Conservation (phyloP, 805 yeast genomes). For the Hanseniaspora vineae region DNA sequence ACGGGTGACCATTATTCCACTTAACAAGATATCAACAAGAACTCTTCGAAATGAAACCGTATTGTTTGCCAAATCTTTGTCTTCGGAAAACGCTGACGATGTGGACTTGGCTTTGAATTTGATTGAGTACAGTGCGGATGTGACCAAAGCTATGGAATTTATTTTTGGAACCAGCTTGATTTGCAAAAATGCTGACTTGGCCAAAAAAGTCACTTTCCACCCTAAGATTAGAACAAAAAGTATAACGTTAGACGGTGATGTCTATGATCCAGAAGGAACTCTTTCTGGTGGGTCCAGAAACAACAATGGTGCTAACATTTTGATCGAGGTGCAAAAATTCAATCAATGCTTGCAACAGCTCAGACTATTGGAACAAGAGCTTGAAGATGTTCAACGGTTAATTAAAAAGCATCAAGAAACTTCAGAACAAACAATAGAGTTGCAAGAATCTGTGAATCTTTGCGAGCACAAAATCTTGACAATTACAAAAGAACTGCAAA, state of each 20-base stretch:
- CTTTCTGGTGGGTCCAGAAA: slow-evolving; percentile 83
- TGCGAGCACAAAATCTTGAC: slow-evolving; percentile 46
- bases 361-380: slow-evolving; percentile 29
- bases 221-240: slow-evolving; percentile 69
- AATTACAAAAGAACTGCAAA: slow-evolving; percentile 40
- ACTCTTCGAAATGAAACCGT: slow-evolving; percentile 40
- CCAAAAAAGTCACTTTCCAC: slow-evolving; percentile 78
- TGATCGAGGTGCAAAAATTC: slow-evolving; percentile 54
- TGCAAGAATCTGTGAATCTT: slow-evolving; percentile 47
- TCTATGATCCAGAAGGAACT: slow-evolving; percentile 93
- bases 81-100: slow-evolving; percentile 27
- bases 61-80: slow-evolving; percentile 46
- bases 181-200: slow-evolving; percentile 79
- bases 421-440: slow-evolving; percentile 35
- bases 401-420: slow-evolving; percentile 31
- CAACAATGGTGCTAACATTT: slow-evolving; percentile 40
- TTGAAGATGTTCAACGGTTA: slow-evolving; percentile 28
- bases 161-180: slow-evolving; percentile 85
- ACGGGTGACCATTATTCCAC: slow-evolving; percentile 83
- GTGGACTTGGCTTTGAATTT: slow-evolving; percentile 85
- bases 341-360: slow-evolving; percentile 33
- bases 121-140: slow-evolving; percentile 59
- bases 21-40: slow-evolving; percentile 67
- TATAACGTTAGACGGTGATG: slow-evolving; percentile 85
- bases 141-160: slow-evolving; percentile 73